Conservation (phyloP, 2,329 filamentous ascomycete genomes). For the Trichocomaceae sp. region DNA sequence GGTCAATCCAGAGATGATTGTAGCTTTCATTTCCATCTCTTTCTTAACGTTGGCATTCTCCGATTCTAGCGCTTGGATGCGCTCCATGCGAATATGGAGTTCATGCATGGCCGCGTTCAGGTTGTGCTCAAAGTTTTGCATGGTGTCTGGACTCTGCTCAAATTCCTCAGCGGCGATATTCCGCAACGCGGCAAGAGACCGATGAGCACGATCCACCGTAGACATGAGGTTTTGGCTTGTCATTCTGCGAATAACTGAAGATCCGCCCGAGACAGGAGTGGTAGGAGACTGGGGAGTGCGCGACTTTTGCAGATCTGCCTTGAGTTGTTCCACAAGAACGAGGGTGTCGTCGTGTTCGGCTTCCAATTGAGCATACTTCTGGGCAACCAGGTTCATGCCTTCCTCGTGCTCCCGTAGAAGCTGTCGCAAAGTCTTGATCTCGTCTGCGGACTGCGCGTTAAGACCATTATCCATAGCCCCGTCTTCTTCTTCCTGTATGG, state of each 20-base stretch:
- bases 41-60: constrained; percentile 78
- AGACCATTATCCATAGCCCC: constrained; percentile 19
- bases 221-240: constrained; percentile 83
- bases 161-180: constrained; percentile 85
- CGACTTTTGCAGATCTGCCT: constrained; percentile 75
- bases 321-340: constrained; percentile 83
- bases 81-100: constrained; percentile 75
- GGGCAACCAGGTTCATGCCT: constrained; percentile 63
- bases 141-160: constrained; percentile 69
- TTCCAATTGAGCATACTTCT: constrained; percentile 78
- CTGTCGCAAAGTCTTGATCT: constrained; percentile 64
- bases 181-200: constrained; percentile 81
- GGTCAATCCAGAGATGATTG: constrained; percentile 88
- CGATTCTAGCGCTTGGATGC: constrained; percentile 81
- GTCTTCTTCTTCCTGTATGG: constrained; percentile 20
- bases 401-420: constrained; percentile 71
- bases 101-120: constrained; percentile 90
- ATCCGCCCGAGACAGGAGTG: constrained; percentile 32
- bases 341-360: constrained; percentile 73
- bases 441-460: constrained; percentile 48
- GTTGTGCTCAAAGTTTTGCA: constrained; percentile 90
- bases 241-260: constrained; percentile 82
- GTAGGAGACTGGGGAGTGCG: constrained; percentile 55
- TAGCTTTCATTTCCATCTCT: constrained; percentile 96
- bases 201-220: constrained; percentile 75